These are phyloP conservation scores for Sambucus nigra DNA, from an alignment of 129 eudicot genomes.

Conservation along the genomic window DNA sequence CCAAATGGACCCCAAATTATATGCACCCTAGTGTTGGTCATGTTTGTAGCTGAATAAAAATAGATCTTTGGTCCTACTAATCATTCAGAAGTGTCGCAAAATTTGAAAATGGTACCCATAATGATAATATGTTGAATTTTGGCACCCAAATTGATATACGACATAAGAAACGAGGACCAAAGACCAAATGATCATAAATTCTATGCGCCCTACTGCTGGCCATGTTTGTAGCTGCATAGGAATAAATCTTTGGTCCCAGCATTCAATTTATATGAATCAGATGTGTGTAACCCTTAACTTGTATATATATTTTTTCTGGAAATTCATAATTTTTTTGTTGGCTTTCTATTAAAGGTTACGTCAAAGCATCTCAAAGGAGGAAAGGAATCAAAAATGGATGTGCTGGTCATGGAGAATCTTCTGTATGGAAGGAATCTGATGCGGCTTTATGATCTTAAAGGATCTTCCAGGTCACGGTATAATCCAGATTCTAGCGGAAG, in stretches of 20 bases:
- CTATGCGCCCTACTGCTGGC: no score
- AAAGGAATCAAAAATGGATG: constrained; percentile 86
- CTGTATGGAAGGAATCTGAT: constrained; percentile 73
- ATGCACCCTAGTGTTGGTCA: no score
- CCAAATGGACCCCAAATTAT: no score
- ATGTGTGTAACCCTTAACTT: background rate
- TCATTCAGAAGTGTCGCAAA: no score
- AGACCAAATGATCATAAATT: no score
- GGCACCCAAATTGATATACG: no score
- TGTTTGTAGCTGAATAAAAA: no score
- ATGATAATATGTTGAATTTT: no score
- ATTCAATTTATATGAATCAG: background rate
- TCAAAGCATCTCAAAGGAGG: constrained; percentile 86
- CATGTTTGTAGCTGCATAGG: no score
- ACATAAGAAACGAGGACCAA: no score
- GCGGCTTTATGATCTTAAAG: constrained; percentile 97
- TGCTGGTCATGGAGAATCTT: constrained; percentile 96
- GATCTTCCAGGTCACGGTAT: constrained; percentile 87
- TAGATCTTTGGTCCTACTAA: no score
- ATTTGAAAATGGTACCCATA: no score
- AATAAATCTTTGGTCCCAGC: background rate
- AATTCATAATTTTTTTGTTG: background rate
- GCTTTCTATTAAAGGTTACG: constrained; percentile 42
- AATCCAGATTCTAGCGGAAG: constrained; percentile 81
- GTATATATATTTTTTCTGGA: background rate